A percentile compares a stretch with the other conserved stretches of the same genome.
These are phyloP conservation scores for Fusarium continuum DNA, from an alignment of 2,329 filamentous ascomycete species.

Conservation along the genomic window DNA sequence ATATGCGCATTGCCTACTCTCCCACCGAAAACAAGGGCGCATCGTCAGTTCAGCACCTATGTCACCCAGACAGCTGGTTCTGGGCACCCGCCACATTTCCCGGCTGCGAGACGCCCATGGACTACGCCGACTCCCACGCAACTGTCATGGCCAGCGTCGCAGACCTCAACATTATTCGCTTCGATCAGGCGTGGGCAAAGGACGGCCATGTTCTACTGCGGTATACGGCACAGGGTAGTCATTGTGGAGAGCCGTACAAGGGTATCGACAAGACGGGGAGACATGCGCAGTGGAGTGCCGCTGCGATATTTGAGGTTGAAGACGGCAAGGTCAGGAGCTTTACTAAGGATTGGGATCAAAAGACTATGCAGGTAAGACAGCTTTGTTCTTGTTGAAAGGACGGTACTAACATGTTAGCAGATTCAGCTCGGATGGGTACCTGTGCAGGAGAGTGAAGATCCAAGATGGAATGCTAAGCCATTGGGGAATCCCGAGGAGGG, in stretches of 20 bases:
- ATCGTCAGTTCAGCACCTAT: slow-evolving; percentile 21
- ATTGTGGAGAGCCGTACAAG: slow-evolving; percentile 38
- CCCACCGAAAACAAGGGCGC: slow-evolving; percentile 22
- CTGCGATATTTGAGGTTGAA: slow-evolving; percentile 40
- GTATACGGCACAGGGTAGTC: slow-evolving; percentile 39
- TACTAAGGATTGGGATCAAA: slow-evolving; percentile 29
- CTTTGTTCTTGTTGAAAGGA: neutral
- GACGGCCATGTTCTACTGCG: slow-evolving; percentile 37
- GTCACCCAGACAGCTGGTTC: slow-evolving; percentile 30
- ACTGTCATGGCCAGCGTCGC: slow-evolving; percentile 34
- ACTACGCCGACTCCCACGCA: slow-evolving; percentile 39
- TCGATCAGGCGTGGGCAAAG: slow-evolving; percentile 39
- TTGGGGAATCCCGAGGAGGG: slow-evolving; percentile 20
- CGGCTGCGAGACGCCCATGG: slow-evolving; percentile 29
- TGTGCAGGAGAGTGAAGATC: slow-evolving; percentile 35
- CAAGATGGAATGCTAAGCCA: slow-evolving; percentile 34
- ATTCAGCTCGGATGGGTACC: slow-evolving; percentile 40
- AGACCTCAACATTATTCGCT: slow-evolving; percentile 35
- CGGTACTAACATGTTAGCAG: slow-evolving; percentile 2
- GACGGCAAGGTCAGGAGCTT: slow-evolving; percentile 23
- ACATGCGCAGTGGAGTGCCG: slow-evolving; percentile 30
- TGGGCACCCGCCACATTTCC: slow-evolving; percentile 30
- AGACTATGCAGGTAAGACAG: slow-evolving; percentile 16
- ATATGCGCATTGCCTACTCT: slow-evolving; percentile 30
- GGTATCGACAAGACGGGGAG: slow-evolving; percentile 30